These are phyloP conservation scores for Globisporangium okanoganense DNA, from an alignment of 352 stramenopile genomes.

Conservation along the genomic window DNA sequence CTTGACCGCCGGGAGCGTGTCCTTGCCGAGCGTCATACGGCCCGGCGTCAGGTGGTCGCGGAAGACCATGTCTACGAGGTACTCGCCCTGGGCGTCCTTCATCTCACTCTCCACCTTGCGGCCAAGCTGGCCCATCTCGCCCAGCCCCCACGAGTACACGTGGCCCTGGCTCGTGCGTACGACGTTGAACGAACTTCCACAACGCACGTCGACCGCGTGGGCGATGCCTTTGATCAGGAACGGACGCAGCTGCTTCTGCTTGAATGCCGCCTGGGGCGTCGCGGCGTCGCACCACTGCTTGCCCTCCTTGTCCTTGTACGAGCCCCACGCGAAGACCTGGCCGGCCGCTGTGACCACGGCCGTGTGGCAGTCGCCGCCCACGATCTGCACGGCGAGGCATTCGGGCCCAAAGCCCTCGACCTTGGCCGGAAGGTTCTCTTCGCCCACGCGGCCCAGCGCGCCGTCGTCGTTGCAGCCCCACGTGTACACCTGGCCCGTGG, in stretches of 20 bases:
- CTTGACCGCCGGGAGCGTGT: conserved; percentile 57
- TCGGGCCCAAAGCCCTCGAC: conserved; percentile 57
- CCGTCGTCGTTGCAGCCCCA: conserved; percentile 94
- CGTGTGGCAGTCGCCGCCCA: conserved; percentile 94
- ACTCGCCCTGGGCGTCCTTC: conserved; percentile 62
- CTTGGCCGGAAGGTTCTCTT: conserved; percentile 72
- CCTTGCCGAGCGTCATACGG: conserved; percentile 53
- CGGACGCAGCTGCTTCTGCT: conserved; percentile 68
- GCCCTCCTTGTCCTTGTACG: conserved; percentile 96
- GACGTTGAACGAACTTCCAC: conserved; percentile 82
- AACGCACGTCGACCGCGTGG: conserved; percentile 77
- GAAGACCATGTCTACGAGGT: conserved; percentile 75
- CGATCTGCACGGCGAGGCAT: conserved; percentile 54
- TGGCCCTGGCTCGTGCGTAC: conserved; percentile 82
- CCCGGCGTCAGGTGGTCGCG: conserved; percentile 76
- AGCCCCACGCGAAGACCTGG: conserved; percentile 93
- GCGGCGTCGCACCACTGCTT: conserved; percentile 88
- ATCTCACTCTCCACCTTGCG: conserved; percentile 59
- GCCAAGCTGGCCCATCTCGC: conserved; percentile 86
- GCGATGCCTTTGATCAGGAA: conserved; percentile 55
- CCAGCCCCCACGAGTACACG: conserved; percentile 91
- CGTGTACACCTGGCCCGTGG: conserved; percentile 89
- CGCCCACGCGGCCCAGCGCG: conserved; percentile 79
- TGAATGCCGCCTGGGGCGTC: conserved; percentile 66
- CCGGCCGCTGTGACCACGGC: conserved; percentile 85